Evolutionary conservation across 352 stramenopile species (phyloP).

Genomic region (Phytophthora aleatoria): DNA sequence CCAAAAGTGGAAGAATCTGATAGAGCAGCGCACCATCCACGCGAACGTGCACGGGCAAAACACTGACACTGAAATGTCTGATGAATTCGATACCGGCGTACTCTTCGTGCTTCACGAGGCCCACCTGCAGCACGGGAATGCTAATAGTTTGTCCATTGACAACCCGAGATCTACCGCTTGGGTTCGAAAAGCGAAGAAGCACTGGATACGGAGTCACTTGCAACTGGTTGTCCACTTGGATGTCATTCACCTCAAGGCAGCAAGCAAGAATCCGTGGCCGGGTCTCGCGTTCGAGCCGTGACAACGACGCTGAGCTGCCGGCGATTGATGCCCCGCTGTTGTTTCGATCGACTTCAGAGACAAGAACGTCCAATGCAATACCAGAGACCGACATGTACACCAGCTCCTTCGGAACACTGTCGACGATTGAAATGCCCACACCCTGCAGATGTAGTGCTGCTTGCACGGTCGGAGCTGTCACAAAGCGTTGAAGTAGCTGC

Average conservation of each 20-base stretch:
- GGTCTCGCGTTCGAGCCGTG: slow-evolving; percentile 61
- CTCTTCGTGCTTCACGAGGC: slow-evolving; percentile 85
- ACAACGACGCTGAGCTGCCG: slow-evolving; percentile 47
- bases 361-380: slow-evolving; percentile 63
- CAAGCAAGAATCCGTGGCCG: slow-evolving; percentile 60
- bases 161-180: slow-evolving; percentile 47
- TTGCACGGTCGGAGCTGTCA: slow-evolving; percentile 57
- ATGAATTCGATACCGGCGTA: slow-evolving; percentile 90
- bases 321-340: slow-evolving; percentile 47
- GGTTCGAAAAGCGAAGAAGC: slow-evolving; percentile 81
- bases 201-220: slow-evolving; percentile 83
- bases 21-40: slow-evolving; percentile 84
- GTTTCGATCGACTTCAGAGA: slow-evolving; percentile 50
- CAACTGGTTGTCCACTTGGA: slow-evolving; percentile 91
- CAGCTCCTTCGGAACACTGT: slow-evolving; percentile 75
- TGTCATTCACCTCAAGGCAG: slow-evolving; percentile 72
- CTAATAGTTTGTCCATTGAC: slow-evolving; percentile 58
- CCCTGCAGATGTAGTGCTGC: slow-evolving; percentile 64
- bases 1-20: slow-evolving; percentile 69
- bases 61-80: slow-evolving; percentile 72
- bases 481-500: slow-evolving; percentile 55
- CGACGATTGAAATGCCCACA: slow-evolving; percentile 79
- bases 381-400: slow-evolving; percentile 77
- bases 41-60: slow-evolving; percentile 79
- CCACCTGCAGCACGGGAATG: slow-evolving; percentile 74